phyloP scores from a whole-genome alignment of 73 alveolate species.

The Symbiodinium pilosum region DNA sequence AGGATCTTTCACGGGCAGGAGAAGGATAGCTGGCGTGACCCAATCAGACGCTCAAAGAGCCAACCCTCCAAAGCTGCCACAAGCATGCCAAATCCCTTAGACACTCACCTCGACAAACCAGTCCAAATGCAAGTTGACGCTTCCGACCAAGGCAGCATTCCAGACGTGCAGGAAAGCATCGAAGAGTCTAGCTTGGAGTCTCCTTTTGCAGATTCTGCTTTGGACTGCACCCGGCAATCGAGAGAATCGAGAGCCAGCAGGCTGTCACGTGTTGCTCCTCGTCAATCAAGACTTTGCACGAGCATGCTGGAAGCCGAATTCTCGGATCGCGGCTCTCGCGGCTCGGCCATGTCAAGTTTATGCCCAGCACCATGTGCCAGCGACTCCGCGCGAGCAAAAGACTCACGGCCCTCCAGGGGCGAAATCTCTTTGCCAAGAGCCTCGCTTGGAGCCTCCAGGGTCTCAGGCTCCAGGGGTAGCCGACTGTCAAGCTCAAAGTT shows the following conservation, averaged over 20 bases:
- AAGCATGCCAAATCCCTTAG: neutral
- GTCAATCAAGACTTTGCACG: neutral
- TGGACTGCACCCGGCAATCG: neutral
- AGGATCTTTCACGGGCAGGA: neutral
- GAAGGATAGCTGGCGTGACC: neutral
- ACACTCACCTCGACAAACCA: neutral
- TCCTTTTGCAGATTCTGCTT: neutral
- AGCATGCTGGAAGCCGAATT: neutral
- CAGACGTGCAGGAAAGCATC: neutral
- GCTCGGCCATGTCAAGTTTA: too few species aligned
- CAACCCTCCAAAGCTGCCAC: neutral
- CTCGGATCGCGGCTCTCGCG: neutral
- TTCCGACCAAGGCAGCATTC: neutral
- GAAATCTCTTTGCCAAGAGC: too few species aligned
- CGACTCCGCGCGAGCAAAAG: too few species aligned
- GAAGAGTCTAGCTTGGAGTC: neutral
- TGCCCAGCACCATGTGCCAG: too few species aligned
- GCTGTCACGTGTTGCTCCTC: neutral
- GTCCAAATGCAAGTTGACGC: neutral
- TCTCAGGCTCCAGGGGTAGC: neutral
- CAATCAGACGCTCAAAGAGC: neutral
- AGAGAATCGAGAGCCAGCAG: neutral
- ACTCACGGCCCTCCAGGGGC: too few species aligned
- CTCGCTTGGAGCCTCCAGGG: neutral
- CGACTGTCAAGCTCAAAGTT: neutral